phyloP scores from a whole-genome alignment of 2,329 filamentous ascomycete genomes.

The Verticillium albo-atrum region DNA sequence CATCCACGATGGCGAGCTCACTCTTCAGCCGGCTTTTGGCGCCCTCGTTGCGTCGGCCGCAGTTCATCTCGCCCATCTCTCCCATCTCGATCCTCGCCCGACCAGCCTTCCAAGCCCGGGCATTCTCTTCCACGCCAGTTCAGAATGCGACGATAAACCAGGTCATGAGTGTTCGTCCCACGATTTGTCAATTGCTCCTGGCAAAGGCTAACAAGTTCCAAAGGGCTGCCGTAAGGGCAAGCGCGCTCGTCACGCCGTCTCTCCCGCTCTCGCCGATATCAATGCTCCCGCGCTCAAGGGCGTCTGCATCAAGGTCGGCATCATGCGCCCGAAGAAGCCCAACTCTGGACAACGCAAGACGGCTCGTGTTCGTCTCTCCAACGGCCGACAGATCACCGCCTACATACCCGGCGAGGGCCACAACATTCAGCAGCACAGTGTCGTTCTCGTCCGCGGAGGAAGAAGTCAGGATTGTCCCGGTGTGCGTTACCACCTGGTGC shows the following conservation, averaged over 20 bases:
- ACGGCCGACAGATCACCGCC: conserved; percentile 79
- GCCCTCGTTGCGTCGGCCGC: conserved; percentile 20
- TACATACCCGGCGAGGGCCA: conserved; percentile 98
- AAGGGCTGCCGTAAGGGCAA: conserved; percentile 73
- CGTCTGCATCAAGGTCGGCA: conserved; percentile 90
- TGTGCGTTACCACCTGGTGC: conserved; percentile 91
- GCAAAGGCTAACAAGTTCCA: conserved; percentile 6
- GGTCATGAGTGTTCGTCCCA: conserved; percentile 51
- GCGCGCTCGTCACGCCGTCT: conserved; percentile 78
- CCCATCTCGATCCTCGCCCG: conserved; percentile 12
- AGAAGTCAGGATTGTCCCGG: conserved; percentile 95
- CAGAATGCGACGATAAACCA: conserved; percentile 67
- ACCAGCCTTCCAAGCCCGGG: conserved; percentile 21
- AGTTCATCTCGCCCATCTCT: conserved; percentile 10
- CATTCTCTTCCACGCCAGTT: conserved; percentile 55
- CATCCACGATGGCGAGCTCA: conserved; percentile 23
- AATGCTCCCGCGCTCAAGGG: conserved; percentile 83
- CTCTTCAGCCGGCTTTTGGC: conserved; percentile 28
- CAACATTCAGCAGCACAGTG: conserved; percentile 98
- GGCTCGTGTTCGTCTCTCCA: conserved; percentile 83
- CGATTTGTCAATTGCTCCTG: neutral
- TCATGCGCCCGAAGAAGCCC: conserved; percentile 95
- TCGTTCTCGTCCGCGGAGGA: conserved; percentile 91
- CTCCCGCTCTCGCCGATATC: conserved; percentile 70
- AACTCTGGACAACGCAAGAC: conserved; percentile 98